Base-by-base conservation (phyloP, 441 rosid genomes). In the Theobroma grandiflorum region DNA sequence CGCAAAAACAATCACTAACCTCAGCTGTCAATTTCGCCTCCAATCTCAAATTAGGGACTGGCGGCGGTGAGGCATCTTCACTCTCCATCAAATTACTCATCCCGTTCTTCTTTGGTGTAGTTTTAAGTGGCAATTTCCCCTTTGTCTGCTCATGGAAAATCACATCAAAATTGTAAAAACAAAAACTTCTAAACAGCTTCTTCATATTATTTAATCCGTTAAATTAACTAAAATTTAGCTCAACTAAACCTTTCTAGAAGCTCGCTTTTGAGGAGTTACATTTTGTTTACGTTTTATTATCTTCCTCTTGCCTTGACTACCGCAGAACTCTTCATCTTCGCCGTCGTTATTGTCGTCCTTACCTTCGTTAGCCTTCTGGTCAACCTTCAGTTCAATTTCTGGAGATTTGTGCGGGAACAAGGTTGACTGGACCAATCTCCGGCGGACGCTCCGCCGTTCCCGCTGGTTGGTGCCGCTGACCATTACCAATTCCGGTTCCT, bases 1-100 rank as follows among this genome's bases (percentile, higher is more conserved):
- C 12, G 22, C 59, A 62, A 71, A 42, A 49, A 65, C 22, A 58
- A 69, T 76, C 14, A 79, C 86, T 71, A 49, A 92, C 98, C 97
- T 93, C 96, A 15, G 93, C 94, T 74, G 80, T 86, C 84, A 91
- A 70, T 81, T 92, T 95, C 35, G 93, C 98, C 87, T 96, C 98
- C 57, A 93, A 83, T 45, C 94, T 89, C 79, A 96, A 84, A 87
- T 93, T 91, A 26, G 98, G 96, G 50, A 93, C 82, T 55, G 85
- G 72, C 31, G 89, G 82, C 8, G 87, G 83, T 20, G 85, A 78
- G 52, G 79, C 77, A 71, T 76, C 82, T 35, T 71, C 83, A 47
- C 61, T 66, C 71, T 79, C 81, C 11, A 43, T 67, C 68, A 49
- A 66, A 79, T 82, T 82, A 75, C 59, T 77, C 67, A 82, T 70